Percentiles rank a stretch among this genome's conserved stretches.
These are phyloP conservation scores for Oryza punctata DNA, from an alignment of 176 grass and related monocot genomes.

Conservation along the genomic window DNA sequence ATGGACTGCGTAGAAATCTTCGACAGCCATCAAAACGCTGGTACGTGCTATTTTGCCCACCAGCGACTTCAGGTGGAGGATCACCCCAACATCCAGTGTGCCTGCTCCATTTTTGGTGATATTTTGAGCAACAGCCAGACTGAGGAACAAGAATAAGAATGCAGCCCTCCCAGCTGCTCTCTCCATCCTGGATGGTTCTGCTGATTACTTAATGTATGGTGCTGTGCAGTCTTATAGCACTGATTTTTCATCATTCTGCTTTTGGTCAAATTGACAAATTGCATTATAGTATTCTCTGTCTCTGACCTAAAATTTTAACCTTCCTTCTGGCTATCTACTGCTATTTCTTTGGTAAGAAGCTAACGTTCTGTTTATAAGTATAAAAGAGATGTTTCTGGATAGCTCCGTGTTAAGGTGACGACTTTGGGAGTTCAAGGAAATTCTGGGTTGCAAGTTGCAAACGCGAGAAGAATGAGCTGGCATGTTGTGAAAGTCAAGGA, in stretches of 20 bases:
- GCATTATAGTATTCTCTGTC: background rate
- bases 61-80: slow-evolving; percentile 44
- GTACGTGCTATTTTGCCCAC: slow-evolving; percentile 45
- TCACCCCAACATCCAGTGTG: slow-evolving; percentile 37
- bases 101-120: background rate
- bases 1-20: slow-evolving; percentile 52
- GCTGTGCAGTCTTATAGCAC: background rate
- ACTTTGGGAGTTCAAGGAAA: background rate
- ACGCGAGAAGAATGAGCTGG: background rate
- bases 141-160: background rate
- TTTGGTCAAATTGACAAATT: background rate
- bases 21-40: slow-evolving; percentile 50
- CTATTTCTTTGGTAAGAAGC: background rate
- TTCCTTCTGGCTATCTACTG: background rate
- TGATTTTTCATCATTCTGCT: background rate
- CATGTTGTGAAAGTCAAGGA: too few species aligned
- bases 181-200: background rate
- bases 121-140: background rate
- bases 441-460: background rate
- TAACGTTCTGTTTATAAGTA: background rate
- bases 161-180: background rate
- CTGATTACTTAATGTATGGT: background rate
- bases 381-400: background rate
- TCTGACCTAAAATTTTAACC: background rate
- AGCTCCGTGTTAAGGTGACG: background rate